Evolutionary conservation across 768 basidiomycete species (phyloP).

Genomic region (Mrakia hoshinonis): DNA sequence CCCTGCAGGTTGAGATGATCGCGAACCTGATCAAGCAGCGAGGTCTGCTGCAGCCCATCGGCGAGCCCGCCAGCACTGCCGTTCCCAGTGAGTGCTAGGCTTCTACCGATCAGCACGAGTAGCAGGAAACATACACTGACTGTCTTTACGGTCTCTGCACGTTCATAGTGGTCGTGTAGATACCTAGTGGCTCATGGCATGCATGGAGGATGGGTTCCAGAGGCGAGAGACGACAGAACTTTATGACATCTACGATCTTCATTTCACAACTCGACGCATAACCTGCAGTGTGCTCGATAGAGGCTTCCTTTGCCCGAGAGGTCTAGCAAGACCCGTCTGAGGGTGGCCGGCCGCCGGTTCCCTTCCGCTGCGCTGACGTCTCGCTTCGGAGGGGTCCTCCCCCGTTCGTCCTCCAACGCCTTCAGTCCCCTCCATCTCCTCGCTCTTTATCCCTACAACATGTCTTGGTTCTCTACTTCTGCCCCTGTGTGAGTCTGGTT

Average conservation of each 20-base stretch:
- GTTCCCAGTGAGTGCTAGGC: background rate
- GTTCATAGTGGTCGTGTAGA: background rate
- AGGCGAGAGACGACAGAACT: background rate
- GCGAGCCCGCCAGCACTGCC: background rate
- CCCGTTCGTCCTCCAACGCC: background rate
- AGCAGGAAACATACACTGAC: background rate
- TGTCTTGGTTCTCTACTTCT: conserved; percentile 23
- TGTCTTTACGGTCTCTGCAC: background rate
- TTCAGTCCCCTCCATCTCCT: background rate
- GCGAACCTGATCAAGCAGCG: conserved; percentile 23
- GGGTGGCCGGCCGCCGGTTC: too few relatives aligned
- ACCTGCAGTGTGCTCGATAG: too few relatives aligned
- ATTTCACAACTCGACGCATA: background rate
- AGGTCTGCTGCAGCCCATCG: conserved; percentile 11
- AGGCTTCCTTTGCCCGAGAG: too few relatives aligned
- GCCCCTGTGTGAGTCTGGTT: conserved; percentile 17
- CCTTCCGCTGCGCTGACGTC: background rate
- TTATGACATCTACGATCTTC: background rate
- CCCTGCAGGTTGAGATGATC: conserved; percentile 24
- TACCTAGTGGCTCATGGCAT: too few relatives aligned
- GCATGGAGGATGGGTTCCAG: background rate
- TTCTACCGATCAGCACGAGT: background rate
- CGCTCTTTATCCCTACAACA: background rate
- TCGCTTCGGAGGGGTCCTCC: too few relatives aligned
- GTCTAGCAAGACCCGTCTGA: too few relatives aligned